Evolutionary conservation across 805 yeast species (phyloP), one percentile per base, ranked within the genome.

Genomic region (Kurtzmaniella cleridarum): DNA sequence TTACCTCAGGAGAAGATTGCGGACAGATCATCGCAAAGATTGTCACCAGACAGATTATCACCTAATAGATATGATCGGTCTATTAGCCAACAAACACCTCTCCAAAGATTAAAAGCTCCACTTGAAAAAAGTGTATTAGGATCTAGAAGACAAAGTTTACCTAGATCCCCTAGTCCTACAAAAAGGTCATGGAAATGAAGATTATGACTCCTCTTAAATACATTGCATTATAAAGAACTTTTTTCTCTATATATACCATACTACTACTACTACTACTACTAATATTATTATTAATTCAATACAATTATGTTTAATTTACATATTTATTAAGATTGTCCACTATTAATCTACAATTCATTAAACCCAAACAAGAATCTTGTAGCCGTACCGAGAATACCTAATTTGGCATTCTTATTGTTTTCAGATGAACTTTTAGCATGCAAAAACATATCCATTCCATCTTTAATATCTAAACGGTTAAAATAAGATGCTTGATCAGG

Each of bases 351-450:
- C 45, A 69, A 59, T 41, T 68, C 73, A 47, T 67, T 65, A 47
- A 68, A 66, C 2, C 74, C 74, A 52, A 69, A 69, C 27, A 69
- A 49, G 41, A 50, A 64, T 46, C 57, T 64, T 34, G 64, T 49
- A 12, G 62, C 41, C 5, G 61, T 51, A 15, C 63, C 69, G 42
- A 59, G 33, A 12, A 63, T 36, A 3, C 69, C 65, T 41, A 66
- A 46, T 36, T 65, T 64, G 37, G 59, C 59, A 20, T 43, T 50
- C 34, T 46, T 49, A 38, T 53, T 53, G 11, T 45, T 54, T 14
- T 54, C 57, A 36, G 51, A 51, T 6, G 41, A n/a, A 15, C 47
- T 46, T 13, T 52, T 50, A 6, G 59, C 44, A 36, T 51, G 59
- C 43, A 66, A 55, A 35, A 68, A 68, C 32, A 68, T 48, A 34